Evolutionary conservation across 495 filamentous ascomycete species (phyloP).

Genomic region (Aspergillus diversus): DNA sequence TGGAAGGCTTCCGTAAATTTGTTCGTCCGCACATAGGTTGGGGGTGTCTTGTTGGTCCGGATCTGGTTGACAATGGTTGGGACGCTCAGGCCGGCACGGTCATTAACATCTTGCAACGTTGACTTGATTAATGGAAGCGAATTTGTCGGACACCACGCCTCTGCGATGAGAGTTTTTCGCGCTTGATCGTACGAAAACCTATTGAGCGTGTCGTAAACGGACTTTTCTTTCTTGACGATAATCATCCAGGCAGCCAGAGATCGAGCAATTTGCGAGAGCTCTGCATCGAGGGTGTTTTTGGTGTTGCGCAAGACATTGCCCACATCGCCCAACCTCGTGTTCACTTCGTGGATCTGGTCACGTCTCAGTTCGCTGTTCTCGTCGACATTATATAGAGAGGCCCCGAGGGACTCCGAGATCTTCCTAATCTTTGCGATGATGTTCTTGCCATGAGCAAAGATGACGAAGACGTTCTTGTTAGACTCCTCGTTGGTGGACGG

Average conservation of each 20-base stretch:
- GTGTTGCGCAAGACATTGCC: slow-evolving; percentile 91
- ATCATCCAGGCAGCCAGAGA: slow-evolving; percentile 95
- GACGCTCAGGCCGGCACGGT: slow-evolving; percentile 89
- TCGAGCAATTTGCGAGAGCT: slow-evolving; percentile 88
- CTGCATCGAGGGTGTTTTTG: slow-evolving; percentile 91
- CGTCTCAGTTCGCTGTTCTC: slow-evolving; percentile 92
- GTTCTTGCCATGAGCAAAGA: slow-evolving; percentile 98
- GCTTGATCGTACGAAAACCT: slow-evolving; percentile 95
- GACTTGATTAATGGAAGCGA: slow-evolving; percentile 88
- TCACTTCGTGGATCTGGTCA: slow-evolving; percentile 96
- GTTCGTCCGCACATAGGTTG: slow-evolving; percentile 94
- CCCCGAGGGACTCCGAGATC: slow-evolving; percentile 95
- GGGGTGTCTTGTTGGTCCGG: slow-evolving; percentile 91
- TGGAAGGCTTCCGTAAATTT: slow-evolving; percentile 98
- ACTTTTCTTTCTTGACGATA: slow-evolving; percentile 96
- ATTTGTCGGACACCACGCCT: slow-evolving; percentile 95
- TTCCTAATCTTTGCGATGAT: slow-evolving; percentile 98
- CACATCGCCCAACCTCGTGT: slow-evolving; percentile 86
- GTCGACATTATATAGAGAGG: slow-evolving; percentile 93
- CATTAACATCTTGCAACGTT: slow-evolving; percentile 96
- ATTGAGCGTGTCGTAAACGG: slow-evolving; percentile 95
- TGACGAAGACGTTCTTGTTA: slow-evolving; percentile 98
- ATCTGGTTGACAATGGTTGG: slow-evolving; percentile 98
- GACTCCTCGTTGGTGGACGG: slow-evolving; percentile 87
- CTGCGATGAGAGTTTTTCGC: slow-evolving; percentile 93